Evolutionary conservation across 345 rosid genomes (phyloP), one percentile per base, ranked within the genome.

Genomic region (Euphorbia tirucalli): DNA sequence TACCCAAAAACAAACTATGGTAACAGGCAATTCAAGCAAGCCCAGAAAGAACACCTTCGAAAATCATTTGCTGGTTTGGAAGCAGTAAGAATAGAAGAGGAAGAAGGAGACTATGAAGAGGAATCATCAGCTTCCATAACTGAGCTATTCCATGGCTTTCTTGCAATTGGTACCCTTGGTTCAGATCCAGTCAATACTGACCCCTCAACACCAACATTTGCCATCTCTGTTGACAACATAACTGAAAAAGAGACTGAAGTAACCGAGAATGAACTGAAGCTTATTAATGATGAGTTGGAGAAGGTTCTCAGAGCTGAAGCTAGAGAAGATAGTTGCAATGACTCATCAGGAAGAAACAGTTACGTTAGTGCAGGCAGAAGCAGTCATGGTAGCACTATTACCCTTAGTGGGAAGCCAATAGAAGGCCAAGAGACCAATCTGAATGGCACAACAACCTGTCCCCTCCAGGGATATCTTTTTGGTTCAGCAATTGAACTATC

Each of bases 81-180:
- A 73, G 78, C 85, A 35, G 84, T 78, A 15, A 54, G 71, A 75
- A 82, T 28, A 49, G 90, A 82, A 75, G 85, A 83, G 66, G 82
- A 72, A 49, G 79, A 64, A 22, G 72, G 69, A 41, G 86, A 83
- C 27, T 69, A 83, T 11, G 81, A 77, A 41, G 90, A 85, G 56
- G 85, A 85, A 61, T 69, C 84, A 21, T 67, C 85, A 43, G 75
- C 83, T 62, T 86, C 81, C 57, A 79, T 80, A 44, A 80, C 91
- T 55, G 90, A 88, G 72, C 77, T 87, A 65, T 91, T 91, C 80
- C 88, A 89, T 48, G 97, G 97, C 27, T 91, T 91, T 73, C 92
- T 89, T 57, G 90, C 97, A 16, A 91, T 89, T 19, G 94, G 97
- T 0, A 89, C 94, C 58, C 81, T 91, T 52, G 97, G 94, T 62